Evolutionary conservation across 106 monocot genomes (phyloP).

Genomic region (Vanilla planifolia): DNA sequence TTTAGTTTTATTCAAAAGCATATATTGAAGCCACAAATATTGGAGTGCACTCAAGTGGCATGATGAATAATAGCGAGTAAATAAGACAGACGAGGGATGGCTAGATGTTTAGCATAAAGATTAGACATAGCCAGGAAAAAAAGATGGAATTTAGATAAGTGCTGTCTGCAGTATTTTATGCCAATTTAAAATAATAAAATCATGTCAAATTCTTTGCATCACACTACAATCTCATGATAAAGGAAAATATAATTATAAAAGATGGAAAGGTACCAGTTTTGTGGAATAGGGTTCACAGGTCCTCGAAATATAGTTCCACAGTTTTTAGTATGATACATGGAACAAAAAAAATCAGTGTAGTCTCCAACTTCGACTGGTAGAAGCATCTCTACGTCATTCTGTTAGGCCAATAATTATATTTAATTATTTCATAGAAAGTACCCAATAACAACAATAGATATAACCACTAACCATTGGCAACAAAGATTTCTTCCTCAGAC

Average conservation of each 20-base stretch:
- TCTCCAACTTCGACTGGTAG: slow-evolving; percentile 80
- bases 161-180: neutral
- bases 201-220: neutral
- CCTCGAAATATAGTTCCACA: slow-evolving; percentile 91
- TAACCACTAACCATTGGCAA: slow-evolving; percentile 58
- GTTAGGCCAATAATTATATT: slow-evolving; percentile 7
- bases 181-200: neutral
- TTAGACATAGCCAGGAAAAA: neutral
- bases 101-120: neutral
- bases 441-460: neutral
- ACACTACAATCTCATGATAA: neutral
- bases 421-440: neutral
- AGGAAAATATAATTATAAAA: neutral
- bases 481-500: slow-evolving; percentile 64
- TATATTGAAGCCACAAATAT: neutral
- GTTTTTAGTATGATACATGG: slow-evolving; percentile 85
- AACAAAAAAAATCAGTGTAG: slow-evolving; percentile 96
- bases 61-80: neutral
- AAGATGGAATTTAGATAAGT: neutral
- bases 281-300: slow-evolving; percentile 61
- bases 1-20: neutral
- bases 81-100: neutral
- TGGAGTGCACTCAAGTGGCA: neutral
- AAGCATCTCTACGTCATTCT: slow-evolving; percentile 89
- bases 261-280: slow-evolving; percentile 57